Percentiles rank a stretch among this genome's conserved stretches.
Evolutionary conservation across 768 basidiomycete genomes (phyloP).

Genomic region (Macrolepiota dolichaula): DNA sequence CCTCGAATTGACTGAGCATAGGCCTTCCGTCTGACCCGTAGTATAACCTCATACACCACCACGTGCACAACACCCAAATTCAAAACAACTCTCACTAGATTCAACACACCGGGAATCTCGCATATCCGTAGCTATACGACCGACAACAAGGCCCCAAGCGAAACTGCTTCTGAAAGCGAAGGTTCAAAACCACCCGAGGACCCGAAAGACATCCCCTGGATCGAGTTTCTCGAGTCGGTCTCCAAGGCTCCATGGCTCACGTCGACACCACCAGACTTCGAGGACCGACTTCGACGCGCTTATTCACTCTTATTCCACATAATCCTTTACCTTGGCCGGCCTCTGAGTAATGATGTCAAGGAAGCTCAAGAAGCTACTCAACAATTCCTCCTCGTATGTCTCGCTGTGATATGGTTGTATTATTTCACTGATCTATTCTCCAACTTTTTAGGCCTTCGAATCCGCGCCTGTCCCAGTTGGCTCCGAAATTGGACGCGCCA

Average conservation of each 20-base stretch:
- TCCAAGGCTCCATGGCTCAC: slow-evolving; percentile 9
- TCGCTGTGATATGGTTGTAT: background rate
- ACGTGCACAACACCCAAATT: background rate
- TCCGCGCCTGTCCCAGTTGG: slow-evolving; percentile 1
- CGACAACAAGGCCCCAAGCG: background rate
- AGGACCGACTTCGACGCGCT: slow-evolving; percentile 6
- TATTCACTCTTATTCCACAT: slow-evolving; percentile 9
- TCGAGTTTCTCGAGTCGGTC: slow-evolving; percentile 8
- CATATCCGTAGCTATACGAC: background rate
- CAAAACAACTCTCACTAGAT: background rate
- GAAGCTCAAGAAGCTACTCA: background rate
- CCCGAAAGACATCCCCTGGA: background rate
- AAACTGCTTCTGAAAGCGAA: background rate
- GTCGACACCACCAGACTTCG: background rate
- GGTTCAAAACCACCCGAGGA: background rate
- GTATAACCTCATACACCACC: background rate
- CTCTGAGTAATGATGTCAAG: background rate
- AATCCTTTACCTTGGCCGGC: slow-evolving; percentile 6
- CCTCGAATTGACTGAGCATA: background rate
- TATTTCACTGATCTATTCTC: background rate
- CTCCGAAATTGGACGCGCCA: slow-evolving; percentile 12
- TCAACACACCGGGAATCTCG: background rate
- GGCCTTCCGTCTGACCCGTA: background rate
- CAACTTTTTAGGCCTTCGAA: slow-evolving; percentile 1
- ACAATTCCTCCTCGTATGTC: background rate